Conservation (phyloP, 2,329 filamentous ascomycete species). For the Sporothrix inflata region DNA sequence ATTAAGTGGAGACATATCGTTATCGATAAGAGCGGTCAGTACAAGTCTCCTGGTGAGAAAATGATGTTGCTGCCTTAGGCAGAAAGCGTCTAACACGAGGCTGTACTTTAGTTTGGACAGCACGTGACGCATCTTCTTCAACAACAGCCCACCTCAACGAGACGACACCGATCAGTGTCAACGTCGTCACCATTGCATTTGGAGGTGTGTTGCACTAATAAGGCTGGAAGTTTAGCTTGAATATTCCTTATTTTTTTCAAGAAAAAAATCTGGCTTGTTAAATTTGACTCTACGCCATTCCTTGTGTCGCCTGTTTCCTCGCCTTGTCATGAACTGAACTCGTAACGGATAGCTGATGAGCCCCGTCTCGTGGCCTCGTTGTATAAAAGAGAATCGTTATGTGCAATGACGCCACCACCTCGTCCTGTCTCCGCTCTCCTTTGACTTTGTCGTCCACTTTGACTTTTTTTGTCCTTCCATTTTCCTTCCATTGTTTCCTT, state of each 20-base stretch:
- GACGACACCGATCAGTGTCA: no score
- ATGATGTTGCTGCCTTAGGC: neutral
- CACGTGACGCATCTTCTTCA: neutral
- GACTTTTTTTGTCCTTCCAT: neutral
- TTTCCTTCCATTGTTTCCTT: neutral
- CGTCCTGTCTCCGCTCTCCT: neutral
- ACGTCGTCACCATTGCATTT: neutral
- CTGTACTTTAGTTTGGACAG: neutral
- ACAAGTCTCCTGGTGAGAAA: neutral
- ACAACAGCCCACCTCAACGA: neutral
- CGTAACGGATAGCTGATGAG: neutral
- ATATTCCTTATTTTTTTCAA: no score
- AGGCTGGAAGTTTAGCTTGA: neutral
- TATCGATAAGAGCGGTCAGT: slow-evolving; percentile 21
- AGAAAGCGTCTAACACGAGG: neutral
- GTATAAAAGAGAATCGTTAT: neutral
- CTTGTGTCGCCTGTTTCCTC: no score
- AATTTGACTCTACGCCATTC: no score
- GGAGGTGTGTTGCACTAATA: neutral
- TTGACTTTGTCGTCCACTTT: no score
- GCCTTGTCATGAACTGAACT: no score
- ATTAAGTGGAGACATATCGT: neutral
- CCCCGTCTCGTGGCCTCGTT: neutral
- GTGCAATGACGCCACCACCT: neutral
- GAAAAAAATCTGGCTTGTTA: no score